Evolutionary conservation across 129 eudicot species (phyloP).

Genomic region (Flaveria brownii): DNA sequence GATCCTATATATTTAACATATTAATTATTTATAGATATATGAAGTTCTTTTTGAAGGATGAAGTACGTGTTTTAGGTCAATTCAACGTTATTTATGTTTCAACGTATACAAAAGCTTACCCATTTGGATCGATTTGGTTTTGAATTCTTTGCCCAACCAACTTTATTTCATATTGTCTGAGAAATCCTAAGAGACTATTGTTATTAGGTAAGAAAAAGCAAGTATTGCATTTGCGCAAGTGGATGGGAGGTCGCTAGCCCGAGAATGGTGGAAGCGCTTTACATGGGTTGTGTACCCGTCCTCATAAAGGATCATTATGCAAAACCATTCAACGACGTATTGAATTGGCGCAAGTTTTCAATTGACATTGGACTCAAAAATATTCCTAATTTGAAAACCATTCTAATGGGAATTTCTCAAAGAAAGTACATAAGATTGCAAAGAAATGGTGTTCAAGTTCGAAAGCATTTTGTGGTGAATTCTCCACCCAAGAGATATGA

Average conservation of each 20-base stretch:
- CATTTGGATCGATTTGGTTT: no score
- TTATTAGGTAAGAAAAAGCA: slow-evolving; percentile 44
- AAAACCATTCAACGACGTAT: slow-evolving; percentile 69
- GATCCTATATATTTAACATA: no score
- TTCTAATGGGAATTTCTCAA: slow-evolving; percentile 44
- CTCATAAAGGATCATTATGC: slow-evolving; percentile 61
- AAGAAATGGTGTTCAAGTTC: slow-evolving; percentile 45
- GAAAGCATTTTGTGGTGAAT: slow-evolving; percentile 69
- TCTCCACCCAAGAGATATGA: slow-evolving; percentile 69
- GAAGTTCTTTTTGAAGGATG: not conserved
- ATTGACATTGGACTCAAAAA: slow-evolving; percentile 48
- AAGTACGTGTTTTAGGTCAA: not conserved
- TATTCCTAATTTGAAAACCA: slow-evolving; percentile 63
- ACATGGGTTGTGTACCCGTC: slow-evolving; percentile 79
- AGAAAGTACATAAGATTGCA: slow-evolving; percentile 53
- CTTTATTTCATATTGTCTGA: no score
- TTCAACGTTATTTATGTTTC: not conserved
- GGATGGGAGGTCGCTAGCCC: slow-evolving; percentile 93
- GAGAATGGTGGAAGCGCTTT: slow-evolving; percentile 75
- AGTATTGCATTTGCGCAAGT: slow-evolving; percentile 80
- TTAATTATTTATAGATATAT: not conserved
- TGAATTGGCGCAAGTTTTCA: slow-evolving; percentile 63
- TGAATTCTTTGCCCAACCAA: no score
- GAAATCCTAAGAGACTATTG: not conserved
- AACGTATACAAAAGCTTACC: no score